Evolutionary conservation across 331 rosid species (phyloP), one percentile per base, ranked within the genome.

Genomic region (Quercus phellos): DNA sequence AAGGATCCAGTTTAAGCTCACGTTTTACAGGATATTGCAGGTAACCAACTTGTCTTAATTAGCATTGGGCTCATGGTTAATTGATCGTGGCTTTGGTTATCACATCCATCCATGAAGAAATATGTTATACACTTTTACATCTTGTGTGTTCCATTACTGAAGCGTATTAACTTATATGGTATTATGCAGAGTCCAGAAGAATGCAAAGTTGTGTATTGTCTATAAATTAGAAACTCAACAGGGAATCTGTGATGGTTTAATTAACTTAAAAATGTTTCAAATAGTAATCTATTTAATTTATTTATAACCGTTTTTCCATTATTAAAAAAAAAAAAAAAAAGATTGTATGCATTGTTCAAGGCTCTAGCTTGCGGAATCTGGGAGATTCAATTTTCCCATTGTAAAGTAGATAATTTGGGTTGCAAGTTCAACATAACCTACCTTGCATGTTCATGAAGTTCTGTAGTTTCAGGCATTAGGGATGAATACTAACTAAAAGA

Each of bases 1-100:
- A 63, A 92, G 98, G 91, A 84, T 85, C 54, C 87, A 83, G 79
- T 95, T 91, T 73, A 93, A 95, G 89, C 78, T 87, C 73, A 86
- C 58, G 0, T 94, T 92, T 87, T 92, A 56, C 91, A 85, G 81
- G 77, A 81, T 89, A 61, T 85, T 95, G 66, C 92, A 93, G 98
- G 99, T 93, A 86, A 8, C 16, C 13, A 59, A 77, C 5, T 61
- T 68, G 16, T 68, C 55, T 68, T 51, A 54, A 19, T 68, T 55
- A 34, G 75, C 43, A 71, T 10, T 61, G 46, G 34, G 64, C 74
- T 66, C 17, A 4, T 22, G 19, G 3, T 66, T 34, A 18, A 32
- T 66, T 13, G 43, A 63, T 66, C n/a, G 26, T 34, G 27, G 27
- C 13, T 66, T 34, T 29, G 32, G 42, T 27, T 18, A 4, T 34